Evolutionary conservation across 805 yeast genomes (phyloP).

Genomic region (Wickerhamiella hasegawae): DNA sequence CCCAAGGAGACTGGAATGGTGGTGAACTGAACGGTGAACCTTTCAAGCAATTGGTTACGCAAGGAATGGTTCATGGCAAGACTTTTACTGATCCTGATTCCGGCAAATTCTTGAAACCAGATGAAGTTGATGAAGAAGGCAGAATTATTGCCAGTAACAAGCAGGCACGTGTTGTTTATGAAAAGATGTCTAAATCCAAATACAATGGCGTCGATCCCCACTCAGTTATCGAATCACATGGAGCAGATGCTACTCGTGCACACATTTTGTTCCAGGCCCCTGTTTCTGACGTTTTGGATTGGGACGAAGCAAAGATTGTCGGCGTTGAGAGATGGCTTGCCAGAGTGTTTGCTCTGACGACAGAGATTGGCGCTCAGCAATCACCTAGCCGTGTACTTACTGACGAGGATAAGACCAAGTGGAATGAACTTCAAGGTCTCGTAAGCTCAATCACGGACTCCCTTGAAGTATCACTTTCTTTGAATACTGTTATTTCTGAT

Average conservation of each 20-base stretch:
- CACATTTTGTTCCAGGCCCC: constrained; percentile 90
- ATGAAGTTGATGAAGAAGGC: constrained; percentile 34
- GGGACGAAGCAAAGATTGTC: constrained; percentile 80
- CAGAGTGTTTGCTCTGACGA: constrained; percentile 28
- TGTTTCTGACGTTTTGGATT: constrained; percentile 57
- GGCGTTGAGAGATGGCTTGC: constrained; percentile 82
- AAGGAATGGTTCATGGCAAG: constrained; percentile 96
- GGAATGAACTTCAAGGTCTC: constrained; percentile 38
- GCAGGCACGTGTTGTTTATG: constrained; percentile 43
- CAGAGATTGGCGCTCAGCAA: constrained; percentile 1
- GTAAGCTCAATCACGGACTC: constrained; percentile 40
- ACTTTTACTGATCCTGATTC: constrained; percentile 59
- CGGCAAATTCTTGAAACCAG: constrained; percentile 63
- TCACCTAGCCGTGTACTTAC: constrained; percentile 9
- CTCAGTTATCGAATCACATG: constrained; percentile 55
- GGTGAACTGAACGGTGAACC: constrained; percentile 55
- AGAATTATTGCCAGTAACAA: constrained; percentile 33
- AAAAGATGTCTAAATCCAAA: constrained; percentile 95
- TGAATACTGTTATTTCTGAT: constrained; percentile 80
- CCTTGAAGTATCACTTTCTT: constrained; percentile 38
- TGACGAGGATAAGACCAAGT: constrained; percentile 36
- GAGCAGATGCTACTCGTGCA: constrained; percentile 91
- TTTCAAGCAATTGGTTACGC: constrained; percentile 62
- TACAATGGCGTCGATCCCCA: constrained; percentile 88
- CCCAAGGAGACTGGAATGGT: constrained; percentile 56